phyloP scores from a whole-genome alignment of 495 filamentous ascomycete species.

The Achaetomiella virescens region DNA sequence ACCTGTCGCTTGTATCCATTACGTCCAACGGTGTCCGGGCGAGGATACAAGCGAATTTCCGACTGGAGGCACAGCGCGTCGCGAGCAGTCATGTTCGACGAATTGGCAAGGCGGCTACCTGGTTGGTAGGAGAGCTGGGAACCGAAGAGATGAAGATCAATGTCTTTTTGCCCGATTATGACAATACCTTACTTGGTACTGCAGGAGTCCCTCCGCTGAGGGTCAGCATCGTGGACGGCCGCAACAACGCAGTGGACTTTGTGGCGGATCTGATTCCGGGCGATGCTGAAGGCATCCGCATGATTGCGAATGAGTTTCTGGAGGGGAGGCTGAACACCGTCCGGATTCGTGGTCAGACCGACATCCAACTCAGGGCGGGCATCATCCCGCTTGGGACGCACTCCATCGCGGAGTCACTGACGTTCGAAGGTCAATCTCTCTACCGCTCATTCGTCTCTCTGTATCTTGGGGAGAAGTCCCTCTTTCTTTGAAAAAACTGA shows the following conservation, averaged over 20 bases:
- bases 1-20: conserved; percentile 75
- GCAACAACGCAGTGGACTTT: conserved; percentile 70
- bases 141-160: conserved; percentile 62
- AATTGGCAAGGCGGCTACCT: conserved; percentile 71
- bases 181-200: conserved; percentile 67
- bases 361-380: conserved; percentile 67
- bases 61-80: conserved; percentile 69
- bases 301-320: conserved; percentile 83
- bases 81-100: conserved; percentile 60
- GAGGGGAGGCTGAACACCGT: conserved; percentile 65
- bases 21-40: conserved; percentile 69
- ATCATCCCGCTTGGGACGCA: conserved; percentile 70
- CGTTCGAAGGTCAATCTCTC: conserved; percentile 73
- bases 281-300: conserved; percentile 67
- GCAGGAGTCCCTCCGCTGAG: conserved; percentile 67
- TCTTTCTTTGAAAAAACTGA: conserved; percentile 29
- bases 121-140: conserved; percentile 69
- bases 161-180: conserved; percentile 80
- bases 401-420: conserved; percentile 58
- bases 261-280: conserved; percentile 67
- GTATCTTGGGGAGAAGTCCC: conserved; percentile 45
- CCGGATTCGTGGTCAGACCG: conserved; percentile 61
- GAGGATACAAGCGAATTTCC: conserved; percentile 72
- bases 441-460: conserved; percentile 49
- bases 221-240: conserved; percentile 68